phyloP scores from a whole-genome alignment of 129 eudicot species.

The Heracleum sosnowskyi region DNA sequence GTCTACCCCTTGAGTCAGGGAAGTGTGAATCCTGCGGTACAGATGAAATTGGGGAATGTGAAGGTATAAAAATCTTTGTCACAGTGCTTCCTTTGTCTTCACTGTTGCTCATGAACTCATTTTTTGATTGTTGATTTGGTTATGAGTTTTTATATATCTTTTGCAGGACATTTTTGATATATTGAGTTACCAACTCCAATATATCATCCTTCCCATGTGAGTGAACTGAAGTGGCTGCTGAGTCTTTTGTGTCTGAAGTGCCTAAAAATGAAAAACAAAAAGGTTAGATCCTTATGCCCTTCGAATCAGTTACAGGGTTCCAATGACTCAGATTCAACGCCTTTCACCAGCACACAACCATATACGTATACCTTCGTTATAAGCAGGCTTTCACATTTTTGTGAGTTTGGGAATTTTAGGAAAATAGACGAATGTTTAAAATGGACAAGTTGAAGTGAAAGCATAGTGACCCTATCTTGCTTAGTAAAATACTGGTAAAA shows the following conservation, averaged over 20 bases:
- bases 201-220: slow-evolving; percentile 85
- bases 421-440: too few relatives aligned
- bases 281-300: slow-evolving; percentile 35
- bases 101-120: neutral
- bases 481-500: too few relatives aligned
- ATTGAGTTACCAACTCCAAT: slow-evolving; percentile 77
- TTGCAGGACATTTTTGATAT: slow-evolving; percentile 94
- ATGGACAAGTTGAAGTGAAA: too few relatives aligned
- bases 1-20: slow-evolving; percentile 84
- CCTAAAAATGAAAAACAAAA: slow-evolving; percentile 56
- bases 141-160: slow-evolving; percentile 1
- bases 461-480: too few relatives aligned
- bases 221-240: slow-evolving; percentile 55
- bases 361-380: too few relatives aligned
- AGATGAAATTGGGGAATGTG: slow-evolving; percentile 85
- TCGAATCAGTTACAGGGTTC: too few relatives aligned
- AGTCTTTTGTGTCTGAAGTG: slow-evolving; percentile 79
- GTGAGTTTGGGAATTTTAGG: too few relatives aligned
- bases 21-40: slow-evolving; percentile 98
- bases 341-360: too few relatives aligned
- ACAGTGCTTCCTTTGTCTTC: too few relatives aligned
- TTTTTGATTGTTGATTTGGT: neutral
- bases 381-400: too few relatives aligned
- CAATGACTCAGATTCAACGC: too few relatives aligned
- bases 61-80: slow-evolving; percentile 44